These are phyloP conservation scores for Aspergillus cristatus DNA, from an alignment of 495 filamentous ascomycete species.

Conservation along the genomic window DNA sequence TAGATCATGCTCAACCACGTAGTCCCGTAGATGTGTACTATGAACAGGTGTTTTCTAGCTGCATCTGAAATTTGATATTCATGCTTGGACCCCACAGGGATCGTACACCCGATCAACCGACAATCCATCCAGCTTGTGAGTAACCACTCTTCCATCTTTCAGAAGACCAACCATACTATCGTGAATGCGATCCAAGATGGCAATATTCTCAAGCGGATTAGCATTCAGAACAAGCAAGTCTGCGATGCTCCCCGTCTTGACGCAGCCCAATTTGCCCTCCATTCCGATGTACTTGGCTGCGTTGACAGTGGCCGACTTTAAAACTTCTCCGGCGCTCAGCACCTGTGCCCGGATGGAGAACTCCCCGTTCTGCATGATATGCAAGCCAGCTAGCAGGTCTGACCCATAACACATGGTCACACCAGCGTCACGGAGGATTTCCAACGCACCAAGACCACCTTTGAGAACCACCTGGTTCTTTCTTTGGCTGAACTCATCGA, in stretches of 20 bases:
- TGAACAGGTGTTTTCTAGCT: too few relatives aligned
- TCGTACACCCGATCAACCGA: background rate
- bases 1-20: too few relatives aligned
- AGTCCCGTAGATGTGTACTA: too few relatives aligned
- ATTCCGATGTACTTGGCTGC: slow-evolving; percentile 37
- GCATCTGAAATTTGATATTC: too few relatives aligned
- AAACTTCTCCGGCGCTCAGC: slow-evolving; percentile 29
- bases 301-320: slow-evolving; percentile 45
- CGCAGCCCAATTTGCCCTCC: slow-evolving; percentile 32
- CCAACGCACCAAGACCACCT: slow-evolving; percentile 34
- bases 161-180: slow-evolving; percentile 37
- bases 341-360: slow-evolving; percentile 38
- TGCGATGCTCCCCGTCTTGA: slow-evolving; percentile 31
- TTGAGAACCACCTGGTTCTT: slow-evolving; percentile 41
- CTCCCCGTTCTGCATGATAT: slow-evolving; percentile 38
- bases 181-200: slow-evolving; percentile 37
- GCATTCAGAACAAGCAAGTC: slow-evolving; percentile 34
- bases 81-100: background rate
- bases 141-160: slow-evolving; percentile 39
- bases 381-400: slow-evolving; percentile 42
- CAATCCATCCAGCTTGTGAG: background rate
- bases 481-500: slow-evolving; percentile 27
- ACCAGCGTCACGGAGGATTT: slow-evolving; percentile 36
- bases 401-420: slow-evolving; percentile 48
- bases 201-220: slow-evolving; percentile 45